Evolutionary conservation across 2,329 filamentous ascomycete genomes (phyloP).

Genomic region (Claviceps sorghi): DNA sequence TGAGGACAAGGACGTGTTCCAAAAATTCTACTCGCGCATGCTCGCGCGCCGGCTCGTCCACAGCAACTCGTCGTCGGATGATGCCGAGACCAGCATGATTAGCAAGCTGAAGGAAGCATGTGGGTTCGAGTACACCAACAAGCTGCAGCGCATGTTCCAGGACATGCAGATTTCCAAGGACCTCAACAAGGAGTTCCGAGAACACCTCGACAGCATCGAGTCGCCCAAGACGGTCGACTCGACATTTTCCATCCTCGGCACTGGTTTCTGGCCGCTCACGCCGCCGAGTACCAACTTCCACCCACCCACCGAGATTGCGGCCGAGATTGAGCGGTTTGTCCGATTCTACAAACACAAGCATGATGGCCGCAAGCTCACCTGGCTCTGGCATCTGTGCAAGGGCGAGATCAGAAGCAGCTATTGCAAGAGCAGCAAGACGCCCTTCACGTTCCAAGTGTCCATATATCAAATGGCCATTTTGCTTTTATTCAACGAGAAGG

Average conservation of each 20-base stretch:
- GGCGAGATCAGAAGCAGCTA: conserved; percentile 92
- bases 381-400: conserved; percentile 97
- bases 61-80: conserved; percentile 87
- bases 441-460: conserved; percentile 93
- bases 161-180: conserved; percentile 99
- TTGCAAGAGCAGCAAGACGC: conserved; percentile 74
- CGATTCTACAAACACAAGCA: conserved; percentile 95
- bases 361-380: conserved; percentile 87
- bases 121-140: conserved; percentile 98
- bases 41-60: conserved; percentile 88
- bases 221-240: conserved; percentile 65
- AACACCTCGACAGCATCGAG: conserved; percentile 43
- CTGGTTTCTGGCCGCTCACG: conserved; percentile 90
- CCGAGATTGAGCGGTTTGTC: conserved; percentile 78
- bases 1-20: conserved; percentile 98
- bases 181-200: conserved; percentile 77
- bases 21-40: conserved; percentile 98
- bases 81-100: conserved; percentile 98
- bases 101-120: conserved; percentile 97
- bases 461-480: conserved; percentile 97
- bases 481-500: conserved; percentile 84
- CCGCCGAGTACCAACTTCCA: conserved; percentile 79
- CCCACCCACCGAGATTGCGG: conserved; percentile 69
- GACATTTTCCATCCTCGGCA: conserved; percentile 83
- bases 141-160: conserved; percentile 98